phyloP scores from a whole-genome alignment of 2,329 filamentous ascomycete species.

The Tolypocladium nubicola region DNA sequence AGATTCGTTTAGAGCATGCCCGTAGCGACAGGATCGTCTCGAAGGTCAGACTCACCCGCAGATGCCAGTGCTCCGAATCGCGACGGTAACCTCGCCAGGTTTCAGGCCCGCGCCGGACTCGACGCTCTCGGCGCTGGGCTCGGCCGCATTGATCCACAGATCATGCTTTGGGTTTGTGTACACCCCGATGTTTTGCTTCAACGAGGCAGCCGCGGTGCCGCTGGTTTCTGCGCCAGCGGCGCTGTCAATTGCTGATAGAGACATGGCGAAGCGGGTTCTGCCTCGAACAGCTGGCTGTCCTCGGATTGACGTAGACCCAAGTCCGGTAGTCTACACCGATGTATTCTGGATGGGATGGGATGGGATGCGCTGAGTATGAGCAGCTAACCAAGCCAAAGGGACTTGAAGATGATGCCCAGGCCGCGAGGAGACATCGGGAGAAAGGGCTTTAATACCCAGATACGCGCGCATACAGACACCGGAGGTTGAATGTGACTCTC shows the following conservation, averaged over 20 bases:
- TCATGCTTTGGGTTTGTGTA: constrained; percentile 92
- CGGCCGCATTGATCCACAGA: constrained; percentile 74
- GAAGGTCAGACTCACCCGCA: constrained; percentile 55
- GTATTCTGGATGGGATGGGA: neutral
- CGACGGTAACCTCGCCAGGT: constrained; percentile 76
- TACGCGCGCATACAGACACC: neutral
- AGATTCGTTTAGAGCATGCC: constrained; percentile 5
- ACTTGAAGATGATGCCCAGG: neutral
- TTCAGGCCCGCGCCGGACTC: constrained; percentile 57
- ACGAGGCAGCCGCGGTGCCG: constrained; percentile 12
- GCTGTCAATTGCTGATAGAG: constrained; percentile 5
- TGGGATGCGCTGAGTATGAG: neutral
- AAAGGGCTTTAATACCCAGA: neutral
- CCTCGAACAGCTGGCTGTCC: neutral
- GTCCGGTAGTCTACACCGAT: neutral
- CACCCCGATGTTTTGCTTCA: constrained; percentile 85
- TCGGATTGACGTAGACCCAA: neutral
- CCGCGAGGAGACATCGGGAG: neutral
- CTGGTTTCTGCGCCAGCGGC: neutral
- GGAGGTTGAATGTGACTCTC: neutral
- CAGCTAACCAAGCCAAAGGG: neutral
- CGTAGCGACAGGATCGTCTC: neutral
- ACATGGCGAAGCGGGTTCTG: constrained; percentile 2
- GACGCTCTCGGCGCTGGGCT: constrained; percentile 66
- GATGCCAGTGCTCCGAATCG: constrained; percentile 89